Percentiles rank a stretch among this genome's conserved stretches.
These are phyloP conservation scores for Friedmanniomyces simplex DNA, from an alignment of 495 filamentous ascomycete genomes.

Conservation along the genomic window DNA sequence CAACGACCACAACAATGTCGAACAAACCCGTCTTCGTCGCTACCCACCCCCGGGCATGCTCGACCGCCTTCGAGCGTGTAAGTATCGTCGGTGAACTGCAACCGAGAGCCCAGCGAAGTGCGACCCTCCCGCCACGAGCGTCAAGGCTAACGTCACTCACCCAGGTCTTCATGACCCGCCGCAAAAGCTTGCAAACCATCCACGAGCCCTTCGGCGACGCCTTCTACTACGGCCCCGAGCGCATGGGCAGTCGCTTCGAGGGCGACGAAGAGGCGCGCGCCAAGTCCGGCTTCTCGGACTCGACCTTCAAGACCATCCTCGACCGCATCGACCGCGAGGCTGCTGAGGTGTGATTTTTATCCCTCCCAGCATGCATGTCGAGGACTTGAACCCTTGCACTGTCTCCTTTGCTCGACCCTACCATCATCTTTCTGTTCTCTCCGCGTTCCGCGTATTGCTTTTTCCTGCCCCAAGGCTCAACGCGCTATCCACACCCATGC, in stretches of 20 bases:
- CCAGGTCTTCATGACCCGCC: slow-evolving; percentile 94
- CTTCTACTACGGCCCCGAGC: slow-evolving; percentile 89
- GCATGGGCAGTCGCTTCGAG: slow-evolving; percentile 64
- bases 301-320: slow-evolving; percentile 67
- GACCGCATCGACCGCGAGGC: slow-evolving; percentile 56
- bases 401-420: neutral
- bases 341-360: slow-evolving; percentile 49
- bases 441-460: slow-evolving; percentile 14
- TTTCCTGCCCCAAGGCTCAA: neutral
- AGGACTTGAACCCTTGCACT: slow-evolving; percentile 4
- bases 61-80: slow-evolving; percentile 91
- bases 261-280: slow-evolving; percentile 57
- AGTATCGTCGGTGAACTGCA: slow-evolving; percentile 16
- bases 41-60: slow-evolving; percentile 88
- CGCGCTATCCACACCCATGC: neutral
- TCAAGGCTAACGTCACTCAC: neutral
- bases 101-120: neutral
- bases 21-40: slow-evolving; percentile 79
- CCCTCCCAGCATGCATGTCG: slow-evolving; percentile 13
- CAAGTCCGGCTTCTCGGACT: slow-evolving; percentile 63
- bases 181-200: slow-evolving; percentile 64
- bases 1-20: slow-evolving; percentile 42
- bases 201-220: slow-evolving; percentile 97
- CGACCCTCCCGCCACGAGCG: neutral
- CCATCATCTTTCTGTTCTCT: slow-evolving; percentile 10